These are phyloP conservation scores for Ustilago loliicola DNA, from an alignment of 1,284 basidiomycete species.

Conservation along the genomic window DNA sequence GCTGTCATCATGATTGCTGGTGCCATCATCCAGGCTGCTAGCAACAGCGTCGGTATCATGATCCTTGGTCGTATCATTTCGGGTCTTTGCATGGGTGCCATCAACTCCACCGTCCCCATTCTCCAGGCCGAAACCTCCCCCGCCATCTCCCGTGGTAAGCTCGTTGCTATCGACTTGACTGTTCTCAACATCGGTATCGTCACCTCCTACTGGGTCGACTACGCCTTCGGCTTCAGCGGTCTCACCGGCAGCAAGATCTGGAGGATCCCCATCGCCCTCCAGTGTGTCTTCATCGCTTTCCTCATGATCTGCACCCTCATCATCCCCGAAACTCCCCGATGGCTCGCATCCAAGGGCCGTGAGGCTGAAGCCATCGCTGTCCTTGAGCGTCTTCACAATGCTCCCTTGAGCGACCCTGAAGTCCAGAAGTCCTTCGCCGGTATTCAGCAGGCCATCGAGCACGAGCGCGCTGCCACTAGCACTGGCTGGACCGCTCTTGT, in stretches of 20 bases:
- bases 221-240: slow-evolving; percentile 72
- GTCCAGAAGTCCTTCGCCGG: slow-evolving; percentile 73
- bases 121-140: slow-evolving; percentile 80
- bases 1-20: slow-evolving; percentile 76
- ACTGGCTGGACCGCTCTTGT: slow-evolving; percentile 74
- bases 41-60: slow-evolving; percentile 76
- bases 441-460: slow-evolving; percentile 59
- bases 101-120: slow-evolving; percentile 76
- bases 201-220: slow-evolving; percentile 73
- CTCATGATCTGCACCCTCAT: slow-evolving; percentile 77
- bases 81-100: slow-evolving; percentile 79
- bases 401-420: slow-evolving; percentile 74
- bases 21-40: slow-evolving; percentile 76
- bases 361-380: slow-evolving; percentile 77
- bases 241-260: slow-evolving; percentile 75
- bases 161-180: slow-evolving; percentile 80
- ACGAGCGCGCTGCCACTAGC: slow-evolving; percentile 58
- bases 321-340: slow-evolving; percentile 81
- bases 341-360: slow-evolving; percentile 76
- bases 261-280: slow-evolving; percentile 79
- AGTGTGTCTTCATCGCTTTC: slow-evolving; percentile 77
- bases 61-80: slow-evolving; percentile 77
- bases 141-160: slow-evolving; percentile 76
- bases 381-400: slow-evolving; percentile 77
- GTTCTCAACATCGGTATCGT: slow-evolving; percentile 80